phyloP scores from a whole-genome alignment of 208 protist species.

The Wallacemonas sp. region DNA sequence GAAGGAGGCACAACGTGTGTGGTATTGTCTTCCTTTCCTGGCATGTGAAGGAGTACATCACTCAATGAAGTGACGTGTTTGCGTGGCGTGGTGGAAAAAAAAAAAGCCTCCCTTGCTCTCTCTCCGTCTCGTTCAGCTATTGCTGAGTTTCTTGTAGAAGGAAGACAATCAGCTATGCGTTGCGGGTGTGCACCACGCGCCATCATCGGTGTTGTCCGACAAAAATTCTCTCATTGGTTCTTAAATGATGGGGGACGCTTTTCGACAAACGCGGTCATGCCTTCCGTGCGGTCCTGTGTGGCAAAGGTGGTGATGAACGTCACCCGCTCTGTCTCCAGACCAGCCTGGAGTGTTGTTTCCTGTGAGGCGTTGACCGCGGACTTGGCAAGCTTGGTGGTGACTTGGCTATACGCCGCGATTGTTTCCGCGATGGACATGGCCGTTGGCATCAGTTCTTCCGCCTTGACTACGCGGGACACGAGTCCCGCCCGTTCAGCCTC shows the following conservation, averaged over 20 bases:
- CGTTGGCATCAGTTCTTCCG: conserved; percentile 62
- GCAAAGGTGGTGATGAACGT: conserved; percentile 91
- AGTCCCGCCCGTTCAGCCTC: conserved; percentile 82
- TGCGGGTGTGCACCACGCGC: neutral
- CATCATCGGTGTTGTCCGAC: conserved; percentile 15
- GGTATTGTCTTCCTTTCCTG: conserved; percentile 25
- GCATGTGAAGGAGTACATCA: too few relatives aligned
- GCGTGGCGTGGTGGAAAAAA: too few relatives aligned
- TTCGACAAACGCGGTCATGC: conserved; percentile 91
- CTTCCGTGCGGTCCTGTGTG: conserved; percentile 91
- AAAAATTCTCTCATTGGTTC: conserved; percentile 57
- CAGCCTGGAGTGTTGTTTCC: conserved; percentile 68
- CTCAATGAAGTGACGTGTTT: too few relatives aligned
- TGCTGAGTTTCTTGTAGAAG: too few relatives aligned
- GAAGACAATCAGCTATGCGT: too few relatives aligned
- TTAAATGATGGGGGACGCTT: conserved; percentile 89
- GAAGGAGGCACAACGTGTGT: neutral
- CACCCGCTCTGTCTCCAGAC: conserved; percentile 80
- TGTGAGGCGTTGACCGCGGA: conserved; percentile 82
- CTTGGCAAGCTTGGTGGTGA: conserved; percentile 90
- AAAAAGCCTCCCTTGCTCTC: too few relatives aligned
- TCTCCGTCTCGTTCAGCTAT: too few relatives aligned
- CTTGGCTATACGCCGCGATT: conserved; percentile 72
- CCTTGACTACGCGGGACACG: conserved; percentile 84
- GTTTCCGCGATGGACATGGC: conserved; percentile 60